phyloP scores from a whole-genome alignment of 1,284 basidiomycete genomes.

The Heterobasidion irregulare region DNA sequence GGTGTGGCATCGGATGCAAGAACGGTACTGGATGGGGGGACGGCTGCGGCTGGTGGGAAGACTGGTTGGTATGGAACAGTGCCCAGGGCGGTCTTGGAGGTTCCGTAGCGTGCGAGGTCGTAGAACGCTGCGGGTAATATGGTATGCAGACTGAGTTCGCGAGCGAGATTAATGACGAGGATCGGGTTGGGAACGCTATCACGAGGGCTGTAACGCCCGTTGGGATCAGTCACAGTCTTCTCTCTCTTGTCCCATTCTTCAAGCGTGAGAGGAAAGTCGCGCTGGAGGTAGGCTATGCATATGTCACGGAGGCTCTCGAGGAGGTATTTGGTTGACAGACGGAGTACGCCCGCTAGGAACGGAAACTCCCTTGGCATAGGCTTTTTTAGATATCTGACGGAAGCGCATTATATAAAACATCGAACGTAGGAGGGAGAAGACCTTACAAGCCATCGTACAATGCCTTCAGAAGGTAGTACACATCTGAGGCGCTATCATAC shows the following conservation, averaged over 20 bases:
- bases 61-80: slow-evolving; percentile 18
- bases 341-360: slow-evolving; percentile 48
- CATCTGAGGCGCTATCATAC: slow-evolving; percentile 48
- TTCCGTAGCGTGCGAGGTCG: slow-evolving; percentile 63
- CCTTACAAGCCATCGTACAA: slow-evolving; percentile 46
- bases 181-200: slow-evolving; percentile 46
- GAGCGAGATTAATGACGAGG: slow-evolving; percentile 56
- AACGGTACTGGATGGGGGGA: neutral
- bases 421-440: neutral
- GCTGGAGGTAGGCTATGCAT: slow-evolving; percentile 45
- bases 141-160: slow-evolving; percentile 46
- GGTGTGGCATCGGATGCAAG: slow-evolving; percentile 12
- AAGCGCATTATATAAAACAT: neutral
- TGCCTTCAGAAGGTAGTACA: slow-evolving; percentile 51
- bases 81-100: slow-evolving; percentile 55
- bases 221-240: slow-evolving; percentile 26
- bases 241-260: slow-evolving; percentile 60
- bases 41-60: slow-evolving; percentile 5
- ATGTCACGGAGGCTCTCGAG: slow-evolving; percentile 49
- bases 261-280: slow-evolving; percentile 58
- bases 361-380: slow-evolving; percentile 37
- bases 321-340: slow-evolving; percentile 62
- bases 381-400: slow-evolving; percentile 28
- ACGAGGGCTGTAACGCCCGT: slow-evolving; percentile 39
- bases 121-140: slow-evolving; percentile 63